Evolutionary conservation across 2,329 filamentous ascomycete genomes (phyloP), one percentile per base, ranked within the genome.

Genomic region (Cordyceps farinosa): DNA sequence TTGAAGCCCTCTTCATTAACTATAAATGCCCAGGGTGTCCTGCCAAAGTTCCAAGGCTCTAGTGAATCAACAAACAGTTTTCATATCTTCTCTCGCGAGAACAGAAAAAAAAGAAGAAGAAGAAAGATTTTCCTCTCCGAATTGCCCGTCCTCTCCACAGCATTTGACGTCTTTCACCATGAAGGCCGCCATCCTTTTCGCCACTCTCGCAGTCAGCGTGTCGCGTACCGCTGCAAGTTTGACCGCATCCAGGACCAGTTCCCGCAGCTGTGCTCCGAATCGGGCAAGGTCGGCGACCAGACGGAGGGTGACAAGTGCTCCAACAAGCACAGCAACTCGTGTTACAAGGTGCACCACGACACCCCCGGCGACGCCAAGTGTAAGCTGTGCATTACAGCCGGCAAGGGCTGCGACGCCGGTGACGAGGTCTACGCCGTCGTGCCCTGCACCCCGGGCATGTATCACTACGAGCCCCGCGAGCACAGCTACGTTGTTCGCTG

Each of bases 291-390:
- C 15, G 54, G 54, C 7, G 54, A 57, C 15, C 54, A 57, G 29
- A 57, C 54, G 13, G 54, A 57, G 29, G 27, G 27, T 40, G 54
- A 57, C 54, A 45, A 45, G 36, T 57, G 54, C 54, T 57, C 54
- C 9, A 34, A 10, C 54, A 57, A 57, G 22, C 40, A 57, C 54
- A 57, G 54, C 54, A 47, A 57, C 40, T 57, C 40, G 5, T 57
- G 54, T 40, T 57, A 57, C 54, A 47, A 57, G 40, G 54, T 57
- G 22, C 54, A 57, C 54, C 54, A 57, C 54, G 54, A 29, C 54
- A 57, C 54, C 5, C 54, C 54, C 10, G 54, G 54, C 40, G 54
- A 57, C 32, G 54, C 40, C 54, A 47, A 57, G 29, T 57, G 54
- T 40, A 57, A 57, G 40, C 54, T 57, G 27, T 34, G 34, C 17